Conservation (phyloP, 495 filamentous ascomycete species). For the Penicillium lagena region DNA sequence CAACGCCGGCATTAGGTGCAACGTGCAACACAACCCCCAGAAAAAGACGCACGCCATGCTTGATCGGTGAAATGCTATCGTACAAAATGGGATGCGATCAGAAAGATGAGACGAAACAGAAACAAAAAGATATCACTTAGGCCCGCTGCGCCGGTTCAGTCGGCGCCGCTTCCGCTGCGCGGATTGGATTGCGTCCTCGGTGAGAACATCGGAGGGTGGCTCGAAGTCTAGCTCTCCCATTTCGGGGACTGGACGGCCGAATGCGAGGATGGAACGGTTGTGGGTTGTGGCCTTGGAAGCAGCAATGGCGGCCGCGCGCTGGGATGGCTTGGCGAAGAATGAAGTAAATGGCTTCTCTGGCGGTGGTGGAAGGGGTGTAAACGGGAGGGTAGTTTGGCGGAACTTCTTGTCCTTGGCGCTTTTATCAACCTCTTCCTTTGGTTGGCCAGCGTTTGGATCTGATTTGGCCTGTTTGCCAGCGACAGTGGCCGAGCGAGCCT, state of each 20-base stretch:
- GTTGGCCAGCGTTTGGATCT: conserved; percentile 7
- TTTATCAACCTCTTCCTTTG: background rate
- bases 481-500: conserved; percentile 46
- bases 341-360: conserved; percentile 69
- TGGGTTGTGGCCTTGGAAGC: conserved; percentile 32
- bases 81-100: conserved; percentile 13
- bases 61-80: conserved; percentile 18
- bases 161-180: conserved; percentile 55
- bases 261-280: conserved; percentile 46
- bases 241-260: conserved; percentile 78
- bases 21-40: background rate
- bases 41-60: conserved; percentile 9
- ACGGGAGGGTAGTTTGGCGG: background rate
- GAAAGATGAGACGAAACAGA: background rate
- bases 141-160: conserved; percentile 30
- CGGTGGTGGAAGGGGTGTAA: conserved; percentile 11
- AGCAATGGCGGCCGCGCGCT: conserved; percentile 66
- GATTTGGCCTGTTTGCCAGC: conserved; percentile 22
- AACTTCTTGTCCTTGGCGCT: background rate
- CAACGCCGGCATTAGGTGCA: background rate
- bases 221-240: conserved; percentile 62
- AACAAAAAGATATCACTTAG: background rate
- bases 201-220: conserved; percentile 63
- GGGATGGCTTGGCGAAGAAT: conserved; percentile 72
- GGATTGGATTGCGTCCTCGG: conserved; percentile 58